Evolutionary conservation across 495 filamentous ascomycete species (phyloP).

Genomic region (Hyaloscypha variabilis): DNA sequence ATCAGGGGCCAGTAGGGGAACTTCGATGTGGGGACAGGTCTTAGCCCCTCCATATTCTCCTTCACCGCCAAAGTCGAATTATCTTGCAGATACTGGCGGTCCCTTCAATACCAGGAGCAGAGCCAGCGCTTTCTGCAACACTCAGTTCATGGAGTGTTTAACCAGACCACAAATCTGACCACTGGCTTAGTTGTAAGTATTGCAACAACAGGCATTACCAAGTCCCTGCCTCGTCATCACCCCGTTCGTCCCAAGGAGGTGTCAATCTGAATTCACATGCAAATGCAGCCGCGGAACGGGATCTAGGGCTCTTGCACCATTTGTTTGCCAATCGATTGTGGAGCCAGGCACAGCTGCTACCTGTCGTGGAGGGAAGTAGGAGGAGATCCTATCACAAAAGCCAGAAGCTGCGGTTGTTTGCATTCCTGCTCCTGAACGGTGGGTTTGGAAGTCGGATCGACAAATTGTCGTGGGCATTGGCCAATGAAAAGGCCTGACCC

Average conservation of each 20-base stretch:
- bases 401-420: not conserved
- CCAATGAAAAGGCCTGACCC: slow-evolving; percentile 1
- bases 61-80: slow-evolving; percentile 19
- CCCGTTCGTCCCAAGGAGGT: not conserved
- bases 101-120: slow-evolving; percentile 7
- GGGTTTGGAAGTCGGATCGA: slow-evolving; percentile 4
- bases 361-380: not conserved
- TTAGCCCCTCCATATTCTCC: not conserved
- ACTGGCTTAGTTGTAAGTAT: not conserved
- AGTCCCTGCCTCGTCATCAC: not conserved
- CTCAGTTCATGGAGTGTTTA: slow-evolving; percentile 4
- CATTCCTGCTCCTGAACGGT: not conserved
- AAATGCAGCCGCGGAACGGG: slow-evolving; percentile 24
- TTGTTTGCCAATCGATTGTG: slow-evolving; percentile 14
- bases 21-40: not conserved
- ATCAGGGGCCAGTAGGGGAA: slow-evolving; percentile 2
- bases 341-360: slow-evolving; percentile 21
- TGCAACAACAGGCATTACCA: not conserved
- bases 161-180: not conserved
- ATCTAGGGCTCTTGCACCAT: slow-evolving; percentile 5
- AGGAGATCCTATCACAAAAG: slow-evolving; percentile 8
- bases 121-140: not conserved
- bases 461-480: slow-evolving; percentile 17
- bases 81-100: not conserved
- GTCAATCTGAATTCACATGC: slow-evolving; percentile 20